Percentiles rank a stretch among this genome's conserved stretches.
Conservation (phyloP, 2,329 filamentous ascomycete genomes). For the Paraphaeosphaeria minitans region DNA sequence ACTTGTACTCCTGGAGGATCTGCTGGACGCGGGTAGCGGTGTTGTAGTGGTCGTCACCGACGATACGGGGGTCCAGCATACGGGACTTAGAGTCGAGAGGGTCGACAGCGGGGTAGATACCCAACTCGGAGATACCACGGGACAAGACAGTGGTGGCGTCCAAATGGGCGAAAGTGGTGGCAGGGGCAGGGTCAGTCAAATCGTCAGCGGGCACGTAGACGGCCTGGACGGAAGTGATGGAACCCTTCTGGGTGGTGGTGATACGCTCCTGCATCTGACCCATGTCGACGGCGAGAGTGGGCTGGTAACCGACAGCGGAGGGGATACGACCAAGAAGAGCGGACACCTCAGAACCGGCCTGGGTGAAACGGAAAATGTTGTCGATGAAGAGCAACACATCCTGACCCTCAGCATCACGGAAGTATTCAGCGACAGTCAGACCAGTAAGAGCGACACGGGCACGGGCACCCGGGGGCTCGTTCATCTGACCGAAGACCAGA, state of each 20-base stretch:
- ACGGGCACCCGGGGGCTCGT: slow-evolving; percentile 99
- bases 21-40: slow-evolving; percentile 95
- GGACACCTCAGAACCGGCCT: slow-evolving; percentile 99
- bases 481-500: slow-evolving; percentile 99
- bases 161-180: slow-evolving; percentile 99
- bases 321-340: slow-evolving; percentile 99
- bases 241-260: slow-evolving; percentile 98
- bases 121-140: slow-evolving; percentile 99
- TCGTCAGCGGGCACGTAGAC: slow-evolving; percentile 99
- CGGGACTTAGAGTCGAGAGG: slow-evolving; percentile 99
- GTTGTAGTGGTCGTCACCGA: slow-evolving; percentile 97
- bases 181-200: slow-evolving; percentile 99
- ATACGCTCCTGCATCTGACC: slow-evolving; percentile 91
- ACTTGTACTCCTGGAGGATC: slow-evolving; percentile 99
- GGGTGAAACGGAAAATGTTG: slow-evolving; percentile 99
- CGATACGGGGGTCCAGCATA: slow-evolving; percentile 98
- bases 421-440: slow-evolving; percentile 59
- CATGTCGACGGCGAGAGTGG: slow-evolving; percentile 44
- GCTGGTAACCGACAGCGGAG: slow-evolving; percentile 97
- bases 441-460: slow-evolving; percentile 99
- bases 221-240: slow-evolving; percentile 99
- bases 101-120: slow-evolving; percentile 99
- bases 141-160: slow-evolving; percentile 99
- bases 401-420: slow-evolving; percentile 80
- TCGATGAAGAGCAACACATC: slow-evolving; percentile 99